Base-by-base conservation (phyloP, 371 early-diverging fungal genomes). In the Nosema bombycis region DNA sequence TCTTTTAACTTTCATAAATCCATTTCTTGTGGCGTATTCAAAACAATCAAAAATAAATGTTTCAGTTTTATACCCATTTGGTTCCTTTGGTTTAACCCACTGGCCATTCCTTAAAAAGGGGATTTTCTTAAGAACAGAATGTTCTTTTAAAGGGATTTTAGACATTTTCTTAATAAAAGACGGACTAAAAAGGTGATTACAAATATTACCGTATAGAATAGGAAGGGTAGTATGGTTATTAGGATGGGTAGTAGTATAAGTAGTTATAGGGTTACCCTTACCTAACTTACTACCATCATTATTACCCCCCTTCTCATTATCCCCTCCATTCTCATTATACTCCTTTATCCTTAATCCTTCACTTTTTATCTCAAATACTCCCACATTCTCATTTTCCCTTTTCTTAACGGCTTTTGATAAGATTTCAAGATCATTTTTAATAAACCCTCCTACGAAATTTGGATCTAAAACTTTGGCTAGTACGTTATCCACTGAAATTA, bases 21-120 rank as follows among this genome's bases (percentile, higher is more conserved):
- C 79, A 71, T 79, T 78, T 24, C 64, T 76, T 2, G 73, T 29
- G 2, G 84, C 65, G 38, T 76, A 79, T 38, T 75, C 69, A 69
- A 86, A 84, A 26, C 75, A 75, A 73, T 86, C 86, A 80, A 86
- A 86, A 30, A 86, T 84, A 73, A 86, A 86, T 23, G 63, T 75
- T 65, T 86, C 86, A 46, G 73, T 67, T 70, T 86, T 86, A 30
- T 75, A 79, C 21, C 79, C 83, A 38, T 84, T 84, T 24, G 79
- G 77, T 21, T 46, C 60, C 0, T 21, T 33, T 38, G 82, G 82
- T 14, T 70, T 38, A n/a, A 61, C 26, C 24, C 70, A 26, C 28
- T 46, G 56, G 3, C 56, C 56, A 32, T 77, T 30, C 23, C 73
- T 57, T 1, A 64, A 26, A 62, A 73, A 79, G 21, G 82, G 78